Evolutionary conservation across 208 protist species (phyloP).

Genomic region (Spironucleus salmonicida): DNA sequence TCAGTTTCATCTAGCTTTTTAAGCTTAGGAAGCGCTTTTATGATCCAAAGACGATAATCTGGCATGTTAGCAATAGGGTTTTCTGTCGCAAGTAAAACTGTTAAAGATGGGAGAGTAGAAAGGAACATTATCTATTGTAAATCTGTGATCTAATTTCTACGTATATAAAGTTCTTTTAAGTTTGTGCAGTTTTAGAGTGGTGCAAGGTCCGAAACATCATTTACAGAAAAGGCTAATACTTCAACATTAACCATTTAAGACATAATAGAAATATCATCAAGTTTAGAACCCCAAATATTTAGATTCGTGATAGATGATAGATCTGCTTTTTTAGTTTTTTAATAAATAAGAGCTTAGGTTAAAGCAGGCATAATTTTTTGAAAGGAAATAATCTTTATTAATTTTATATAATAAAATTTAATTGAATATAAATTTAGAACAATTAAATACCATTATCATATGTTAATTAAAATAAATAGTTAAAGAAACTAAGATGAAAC

Average conservation of each 20-base stretch:
- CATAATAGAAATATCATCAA: conserved; percentile 60
- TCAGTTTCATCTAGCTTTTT: conserved; percentile 56
- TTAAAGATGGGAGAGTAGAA: conserved; percentile 53
- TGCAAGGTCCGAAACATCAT: conserved; percentile 57
- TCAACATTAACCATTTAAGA: conserved; percentile 57
- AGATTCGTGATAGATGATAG: conserved; percentile 57
- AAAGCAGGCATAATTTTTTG: no score
- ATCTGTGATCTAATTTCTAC: conserved; percentile 63
- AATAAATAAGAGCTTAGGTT: no score
- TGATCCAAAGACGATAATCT: conserved; percentile 62
- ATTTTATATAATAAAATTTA: no score
- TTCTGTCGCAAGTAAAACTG: conserved; percentile 66
- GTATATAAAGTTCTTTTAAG: conserved; percentile 66
- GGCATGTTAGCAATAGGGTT: conserved; percentile 63
- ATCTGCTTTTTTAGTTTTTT: conserved; percentile 26
- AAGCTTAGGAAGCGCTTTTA: conserved; percentile 60
- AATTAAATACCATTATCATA: no score
- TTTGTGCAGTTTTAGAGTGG: conserved; percentile 54
- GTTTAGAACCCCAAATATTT: conserved; percentile 61
- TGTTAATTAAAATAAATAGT: no score
- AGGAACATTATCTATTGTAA: conserved; percentile 60
- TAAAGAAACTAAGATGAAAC: no score
- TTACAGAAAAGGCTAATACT: conserved; percentile 62
- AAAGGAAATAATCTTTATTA: no score
- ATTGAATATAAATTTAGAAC: no score